Conservation (phyloP, 768 basidiomycete genomes). For the Sarcodon sp. region DNA sequence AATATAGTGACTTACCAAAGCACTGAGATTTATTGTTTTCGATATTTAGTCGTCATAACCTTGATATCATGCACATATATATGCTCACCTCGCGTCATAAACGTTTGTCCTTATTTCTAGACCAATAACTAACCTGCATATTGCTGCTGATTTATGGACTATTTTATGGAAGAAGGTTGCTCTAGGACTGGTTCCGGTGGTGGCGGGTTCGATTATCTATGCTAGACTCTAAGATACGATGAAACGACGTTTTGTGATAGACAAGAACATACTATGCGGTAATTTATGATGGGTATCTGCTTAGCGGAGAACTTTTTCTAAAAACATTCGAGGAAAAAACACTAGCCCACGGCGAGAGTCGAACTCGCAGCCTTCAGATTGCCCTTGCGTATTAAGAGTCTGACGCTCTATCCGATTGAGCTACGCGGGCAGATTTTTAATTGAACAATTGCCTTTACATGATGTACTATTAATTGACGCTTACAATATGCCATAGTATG, state of each 20-base stretch:
- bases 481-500: no score
- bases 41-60: no score
- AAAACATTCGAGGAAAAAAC: no score
- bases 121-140: background rate
- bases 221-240: background rate
- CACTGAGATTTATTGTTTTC: no score
- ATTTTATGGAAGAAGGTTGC: background rate
- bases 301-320: no score
- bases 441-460: no score
- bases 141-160: background rate
- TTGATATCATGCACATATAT: background rate
- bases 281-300: no score
- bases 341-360: slow-evolving; percentile 26
- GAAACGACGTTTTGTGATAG: background rate
- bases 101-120: background rate
- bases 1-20: no score
- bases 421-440: slow-evolving; percentile 44
- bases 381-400: slow-evolving; percentile 30
- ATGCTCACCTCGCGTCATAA: background rate
- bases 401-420: slow-evolving; percentile 61
- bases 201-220: background rate
- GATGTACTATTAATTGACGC: no score
- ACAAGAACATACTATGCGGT: background rate
- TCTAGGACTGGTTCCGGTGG: background rate
- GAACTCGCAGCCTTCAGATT: slow-evolving; percentile 54